These are phyloP conservation scores for Trichocomaceae sp. DNA, from an alignment of 2,329 filamentous ascomycete species.

Conservation along the genomic window DNA sequence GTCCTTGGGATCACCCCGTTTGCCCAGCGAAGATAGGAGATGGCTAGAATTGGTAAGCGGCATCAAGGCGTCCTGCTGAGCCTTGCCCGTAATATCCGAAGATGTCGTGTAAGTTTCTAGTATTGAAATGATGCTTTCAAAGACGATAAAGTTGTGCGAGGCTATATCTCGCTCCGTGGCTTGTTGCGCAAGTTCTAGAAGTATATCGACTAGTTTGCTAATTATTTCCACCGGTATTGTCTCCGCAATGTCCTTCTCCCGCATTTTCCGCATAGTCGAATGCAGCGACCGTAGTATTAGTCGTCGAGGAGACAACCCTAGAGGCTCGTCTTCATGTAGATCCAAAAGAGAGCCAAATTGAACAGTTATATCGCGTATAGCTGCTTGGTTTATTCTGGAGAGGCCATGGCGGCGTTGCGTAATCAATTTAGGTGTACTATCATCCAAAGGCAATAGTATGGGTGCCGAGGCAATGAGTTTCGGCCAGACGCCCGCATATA, in stretches of 20 bases:
- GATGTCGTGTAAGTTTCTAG: constrained; percentile 33
- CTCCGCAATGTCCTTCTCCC: constrained; percentile 24
- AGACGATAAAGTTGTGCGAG: constrained; percentile 18
- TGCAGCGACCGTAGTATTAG: constrained; percentile 30
- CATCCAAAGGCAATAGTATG: constrained; percentile 22
- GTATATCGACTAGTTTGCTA: constrained; percentile 24
- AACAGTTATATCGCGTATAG: constrained; percentile 23
- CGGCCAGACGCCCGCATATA: constrained; percentile 26
- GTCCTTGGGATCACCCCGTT: constrained; percentile 15
- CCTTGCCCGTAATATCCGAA: constrained; percentile 21
- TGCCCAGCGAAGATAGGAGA: constrained; percentile 28
- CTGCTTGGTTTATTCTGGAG: constrained; percentile 26
- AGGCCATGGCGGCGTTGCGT: constrained; percentile 20
- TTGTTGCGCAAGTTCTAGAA: constrained; percentile 20
- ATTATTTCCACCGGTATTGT: constrained; percentile 24
- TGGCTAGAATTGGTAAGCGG: constrained; percentile 31
- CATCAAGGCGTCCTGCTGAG: constrained; percentile 23
- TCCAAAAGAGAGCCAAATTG: constrained; percentile 21
- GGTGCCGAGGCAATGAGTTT: constrained; percentile 26
- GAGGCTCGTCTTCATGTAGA: constrained; percentile 17
- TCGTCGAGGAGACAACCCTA: constrained; percentile 26
- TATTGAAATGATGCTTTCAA: constrained; percentile 29
- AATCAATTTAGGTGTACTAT: constrained; percentile 23
- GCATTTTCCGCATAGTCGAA: constrained; percentile 25
- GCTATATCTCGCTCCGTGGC: constrained; percentile 1